Evolutionary conservation across 345 rosid species (phyloP).

Genomic region (Balakata baccata): DNA sequence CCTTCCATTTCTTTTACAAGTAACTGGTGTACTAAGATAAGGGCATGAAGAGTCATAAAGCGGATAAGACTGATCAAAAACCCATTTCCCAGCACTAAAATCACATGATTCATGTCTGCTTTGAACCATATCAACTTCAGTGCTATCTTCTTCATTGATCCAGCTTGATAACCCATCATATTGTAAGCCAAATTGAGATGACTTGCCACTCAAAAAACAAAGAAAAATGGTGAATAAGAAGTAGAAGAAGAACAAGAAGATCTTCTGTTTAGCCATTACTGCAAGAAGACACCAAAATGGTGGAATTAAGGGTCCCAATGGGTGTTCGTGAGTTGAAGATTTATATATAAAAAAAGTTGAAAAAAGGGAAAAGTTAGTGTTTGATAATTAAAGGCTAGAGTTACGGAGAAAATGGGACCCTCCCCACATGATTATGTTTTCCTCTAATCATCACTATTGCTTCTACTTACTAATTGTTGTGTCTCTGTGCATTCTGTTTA

Average conservation of each 20-base stretch:
- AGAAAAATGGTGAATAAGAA: conserved; percentile 4
- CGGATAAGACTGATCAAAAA: conserved; percentile 67
- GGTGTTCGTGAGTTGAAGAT: neutral
- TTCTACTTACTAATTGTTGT: neutral
- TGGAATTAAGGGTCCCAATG: neutral
- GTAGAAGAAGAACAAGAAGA: conserved; percentile 4
- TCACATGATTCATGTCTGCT: conserved; percentile 49
- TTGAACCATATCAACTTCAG: conserved; percentile 41
- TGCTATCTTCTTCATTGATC: conserved; percentile 34
- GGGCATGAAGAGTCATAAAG: conserved; percentile 82
- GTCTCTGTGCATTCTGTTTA: neutral
- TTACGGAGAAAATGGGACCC: conserved; percentile 16
- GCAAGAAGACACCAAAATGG: conserved; percentile 14
- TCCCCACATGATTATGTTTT: neutral
- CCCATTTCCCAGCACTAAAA: conserved; percentile 72
- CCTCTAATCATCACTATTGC: neutral
- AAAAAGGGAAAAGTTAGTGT: neutral
- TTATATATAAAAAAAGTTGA: neutral
- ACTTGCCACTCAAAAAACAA: conserved; percentile 29
- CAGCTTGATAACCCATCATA: conserved; percentile 16
- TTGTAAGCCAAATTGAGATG: conserved; percentile 28
- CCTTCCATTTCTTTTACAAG: conserved; percentile 82
- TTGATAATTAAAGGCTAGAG: conserved; percentile 11
- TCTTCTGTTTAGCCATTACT: conserved; percentile 29
- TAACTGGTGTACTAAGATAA: conserved; percentile 67